Conservation (phyloP, 257 asterid species). For the Gentiana dahurica region DNA sequence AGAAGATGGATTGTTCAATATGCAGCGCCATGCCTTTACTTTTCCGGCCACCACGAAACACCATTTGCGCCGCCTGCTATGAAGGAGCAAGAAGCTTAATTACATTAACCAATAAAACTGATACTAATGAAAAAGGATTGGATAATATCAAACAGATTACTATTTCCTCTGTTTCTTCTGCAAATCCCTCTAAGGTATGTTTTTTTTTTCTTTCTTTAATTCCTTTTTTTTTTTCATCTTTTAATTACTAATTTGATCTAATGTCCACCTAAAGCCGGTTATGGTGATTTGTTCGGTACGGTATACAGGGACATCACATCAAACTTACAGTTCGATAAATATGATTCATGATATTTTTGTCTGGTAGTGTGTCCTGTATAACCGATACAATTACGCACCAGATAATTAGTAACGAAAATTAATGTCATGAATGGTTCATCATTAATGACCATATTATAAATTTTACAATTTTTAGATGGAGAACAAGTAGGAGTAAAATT, state of each 20-base stretch:
- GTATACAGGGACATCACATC: no score
- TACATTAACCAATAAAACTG: slow-evolving; percentile 48
- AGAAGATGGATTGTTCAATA: slow-evolving; percentile 75
- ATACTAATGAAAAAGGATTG: slow-evolving; percentile 24
- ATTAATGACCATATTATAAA: not conserved
- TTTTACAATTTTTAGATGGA: no score
- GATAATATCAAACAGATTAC: slow-evolving; percentile 23
- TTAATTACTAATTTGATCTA: no score
- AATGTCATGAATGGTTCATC: no score
- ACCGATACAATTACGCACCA: no score
- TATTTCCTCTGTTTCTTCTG: slow-evolving; percentile 22
- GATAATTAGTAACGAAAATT: no score
- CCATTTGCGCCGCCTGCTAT: slow-evolving; percentile 76
- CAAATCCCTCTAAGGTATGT: slow-evolving; percentile 53
- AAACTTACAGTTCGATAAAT: no score
- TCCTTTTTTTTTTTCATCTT: not conserved
- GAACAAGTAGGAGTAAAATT: no score
- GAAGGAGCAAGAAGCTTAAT: slow-evolving; percentile 77
- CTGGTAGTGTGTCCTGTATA: no score
- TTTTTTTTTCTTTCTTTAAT: not conserved
- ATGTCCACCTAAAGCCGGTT: no score
- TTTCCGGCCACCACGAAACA: slow-evolving; percentile 78
- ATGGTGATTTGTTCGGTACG: no score
- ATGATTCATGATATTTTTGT: no score
- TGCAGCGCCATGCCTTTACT: slow-evolving; percentile 78